Conservation (phyloP, 305 asterid species). For the Fraxinus sp. region DNA sequence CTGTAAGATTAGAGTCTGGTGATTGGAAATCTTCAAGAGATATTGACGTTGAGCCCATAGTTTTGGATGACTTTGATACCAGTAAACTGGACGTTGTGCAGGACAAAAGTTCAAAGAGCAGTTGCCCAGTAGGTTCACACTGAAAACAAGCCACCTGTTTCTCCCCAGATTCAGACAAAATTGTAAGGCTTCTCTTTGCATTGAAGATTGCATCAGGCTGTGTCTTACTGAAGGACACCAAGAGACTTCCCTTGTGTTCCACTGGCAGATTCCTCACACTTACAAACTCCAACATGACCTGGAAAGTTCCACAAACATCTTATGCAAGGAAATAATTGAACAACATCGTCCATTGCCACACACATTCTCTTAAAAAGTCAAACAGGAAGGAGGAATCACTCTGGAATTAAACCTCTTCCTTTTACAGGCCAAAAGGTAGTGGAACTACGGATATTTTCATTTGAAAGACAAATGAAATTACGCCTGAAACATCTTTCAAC, state of each 20-base stretch:
- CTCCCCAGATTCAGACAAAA: slow-evolving; percentile 67
- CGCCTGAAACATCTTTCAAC: slow-evolving; percentile 11
- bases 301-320: slow-evolving; percentile 20
- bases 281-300: slow-evolving; percentile 92
- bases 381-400: slow-evolving; percentile 4
- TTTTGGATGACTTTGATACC: slow-evolving; percentile 43
- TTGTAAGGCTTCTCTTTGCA: slow-evolving; percentile 64
- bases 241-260: slow-evolving; percentile 54
- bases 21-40: slow-evolving; percentile 55
- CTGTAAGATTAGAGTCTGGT: slow-evolving; percentile 48
- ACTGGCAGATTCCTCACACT: slow-evolving; percentile 64
- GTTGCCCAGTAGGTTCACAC: slow-evolving; percentile 72
- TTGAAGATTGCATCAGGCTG: slow-evolving; percentile 80
- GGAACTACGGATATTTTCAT: slow-evolving; percentile 1
- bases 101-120: slow-evolving; percentile 62
- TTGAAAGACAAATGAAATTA: background rate
- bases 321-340: background rate
- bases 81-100: slow-evolving; percentile 38
- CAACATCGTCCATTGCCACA: slow-evolving; percentile 19
- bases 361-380: slow-evolving; percentile 1
- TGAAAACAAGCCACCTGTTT: slow-evolving; percentile 84
- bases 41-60: slow-evolving; percentile 54
- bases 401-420: background rate
- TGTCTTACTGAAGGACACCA: slow-evolving; percentile 64
- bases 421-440: background rate